A percentile compares a stretch with the other conserved stretches of the same genome.
phyloP scores from a whole-genome alignment of 805 yeast species.

The Debaryomyces tyrocola region DNA sequence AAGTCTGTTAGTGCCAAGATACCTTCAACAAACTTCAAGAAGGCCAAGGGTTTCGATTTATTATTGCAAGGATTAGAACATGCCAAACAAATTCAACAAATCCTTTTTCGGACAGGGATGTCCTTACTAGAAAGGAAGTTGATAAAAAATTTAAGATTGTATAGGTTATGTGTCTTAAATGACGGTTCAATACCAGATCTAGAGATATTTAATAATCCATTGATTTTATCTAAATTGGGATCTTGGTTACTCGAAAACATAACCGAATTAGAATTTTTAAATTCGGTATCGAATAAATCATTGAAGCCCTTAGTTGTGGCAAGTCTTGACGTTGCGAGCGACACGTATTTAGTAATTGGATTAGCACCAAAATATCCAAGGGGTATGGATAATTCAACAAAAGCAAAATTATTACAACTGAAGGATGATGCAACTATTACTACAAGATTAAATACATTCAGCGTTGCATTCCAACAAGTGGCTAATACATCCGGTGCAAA shows the following conservation, averaged over 20 bases:
- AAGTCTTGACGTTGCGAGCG: conserved; percentile 67
- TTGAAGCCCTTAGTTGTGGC: conserved; percentile 85
- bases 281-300: conserved; percentile 35
- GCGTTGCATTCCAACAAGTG: conserved; percentile 87
- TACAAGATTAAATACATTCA: conserved; percentile 72
- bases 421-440: conserved; percentile 42
- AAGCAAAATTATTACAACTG: conserved; percentile 31
- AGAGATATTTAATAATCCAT: conserved; percentile 76
- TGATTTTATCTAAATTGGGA: conserved; percentile 80
- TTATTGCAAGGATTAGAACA: conserved; percentile 71
- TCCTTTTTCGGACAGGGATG: conserved; percentile 83
- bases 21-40: conserved; percentile 18
- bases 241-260: conserved; percentile 90
- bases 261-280: conserved; percentile 65
- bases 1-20: conserved; percentile 9
- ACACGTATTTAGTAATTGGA: conserved; percentile 86
- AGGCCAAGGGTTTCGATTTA: conserved; percentile 48
- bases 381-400: conserved; percentile 36
- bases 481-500: conserved; percentile 84
- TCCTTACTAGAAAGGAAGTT: conserved; percentile 82
- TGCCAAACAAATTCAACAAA: conserved; percentile 82
- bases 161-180: conserved; percentile 81
- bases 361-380: conserved; percentile 78
- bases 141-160: conserved; percentile 75
- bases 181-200: conserved; percentile 78